Evolutionary conservation across 2,329 filamentous ascomycete genomes (phyloP).

Genomic region (Xylariomycetidae sp.): DNA sequence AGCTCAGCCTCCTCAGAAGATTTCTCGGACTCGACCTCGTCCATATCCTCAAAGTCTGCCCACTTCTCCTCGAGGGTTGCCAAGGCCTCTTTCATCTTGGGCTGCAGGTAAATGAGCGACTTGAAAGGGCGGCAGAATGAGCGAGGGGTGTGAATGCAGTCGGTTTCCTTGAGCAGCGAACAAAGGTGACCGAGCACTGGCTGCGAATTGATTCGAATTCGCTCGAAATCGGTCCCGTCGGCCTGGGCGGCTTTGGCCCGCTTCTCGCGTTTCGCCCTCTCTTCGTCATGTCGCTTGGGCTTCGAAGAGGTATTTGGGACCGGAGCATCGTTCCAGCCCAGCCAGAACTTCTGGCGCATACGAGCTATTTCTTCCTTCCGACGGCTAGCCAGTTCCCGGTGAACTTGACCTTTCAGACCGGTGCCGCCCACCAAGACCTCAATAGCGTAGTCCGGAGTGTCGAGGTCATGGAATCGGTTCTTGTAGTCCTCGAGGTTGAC

Average conservation of each 20-base stretch:
- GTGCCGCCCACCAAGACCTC: conserved; percentile 33
- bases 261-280: conserved; percentile 16
- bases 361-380: conserved; percentile 31
- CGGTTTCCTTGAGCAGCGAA: conserved; percentile 29
- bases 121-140: conserved; percentile 38
- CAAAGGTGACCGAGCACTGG: conserved; percentile 34
- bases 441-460: conserved; percentile 32
- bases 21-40: conserved; percentile 19
- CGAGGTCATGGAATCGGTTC: conserved; percentile 31
- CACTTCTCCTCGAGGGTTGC: conserved; percentile 35
- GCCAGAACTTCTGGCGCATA: conserved; percentile 25
- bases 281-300: conserved; percentile 10
- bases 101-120: conserved; percentile 34
- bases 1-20: conserved; percentile 25
- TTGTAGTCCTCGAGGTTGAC: conserved; percentile 37
- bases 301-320: conserved; percentile 8
- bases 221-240: conserved; percentile 16
- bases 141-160: conserved; percentile 29
- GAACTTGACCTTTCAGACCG: conserved; percentile 31
- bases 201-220: conserved; percentile 35
- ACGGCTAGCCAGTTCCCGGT: conserved; percentile 31
- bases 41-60: conserved; percentile 31
- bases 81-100: conserved; percentile 34
- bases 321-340: conserved; percentile 7
- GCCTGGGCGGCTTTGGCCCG: conserved; percentile 12